These are phyloP conservation scores for Aspergillus sclerotialis DNA, from an alignment of 2,329 filamentous ascomycete genomes.

Conservation along the genomic window DNA sequence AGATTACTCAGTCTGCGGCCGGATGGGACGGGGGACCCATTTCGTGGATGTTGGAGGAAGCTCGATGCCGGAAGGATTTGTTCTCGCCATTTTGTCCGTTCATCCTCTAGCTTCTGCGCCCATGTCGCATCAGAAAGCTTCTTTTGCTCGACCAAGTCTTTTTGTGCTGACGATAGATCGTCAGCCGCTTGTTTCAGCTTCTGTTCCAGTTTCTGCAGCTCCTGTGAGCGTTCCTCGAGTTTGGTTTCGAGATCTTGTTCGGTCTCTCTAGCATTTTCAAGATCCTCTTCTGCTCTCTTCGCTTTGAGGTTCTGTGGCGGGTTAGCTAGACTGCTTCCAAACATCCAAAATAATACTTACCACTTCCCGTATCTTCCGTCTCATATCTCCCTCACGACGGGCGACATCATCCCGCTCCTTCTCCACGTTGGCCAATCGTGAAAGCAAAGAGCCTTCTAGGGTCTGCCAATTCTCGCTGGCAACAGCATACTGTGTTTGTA, in stretches of 20 bases:
- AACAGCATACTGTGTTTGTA: conserved; percentile 90
- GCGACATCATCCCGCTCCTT: conserved; percentile 84
- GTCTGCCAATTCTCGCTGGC: conserved; percentile 97
- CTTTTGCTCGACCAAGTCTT: conserved; percentile 53
- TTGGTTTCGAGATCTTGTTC: conserved; percentile 43
- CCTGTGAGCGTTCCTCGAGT: conserved; percentile 58
- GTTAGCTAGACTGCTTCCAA: conserved; percentile 3
- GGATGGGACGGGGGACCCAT: conserved; percentile 35
- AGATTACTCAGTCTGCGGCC: conserved; percentile 33
- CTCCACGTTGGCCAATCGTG: conserved; percentile 70
- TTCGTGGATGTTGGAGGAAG: conserved; percentile 30
- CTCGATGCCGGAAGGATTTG: conserved; percentile 32
- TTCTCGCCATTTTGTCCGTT: conserved; percentile 53
- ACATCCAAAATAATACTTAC: conserved; percentile 44
- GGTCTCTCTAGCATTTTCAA: conserved; percentile 56
- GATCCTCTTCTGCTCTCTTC: conserved; percentile 70
- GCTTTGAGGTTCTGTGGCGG: conserved; percentile 53
- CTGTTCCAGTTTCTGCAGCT: conserved; percentile 43
- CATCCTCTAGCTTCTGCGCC: conserved; percentile 57
- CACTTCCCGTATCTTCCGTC: conserved; percentile 81
- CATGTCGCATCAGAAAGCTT: conserved; percentile 52
- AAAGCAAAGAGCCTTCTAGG: conserved; percentile 78
- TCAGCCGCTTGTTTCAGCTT: conserved; percentile 48
- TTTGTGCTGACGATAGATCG: conserved; percentile 53
- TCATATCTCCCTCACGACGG: conserved; percentile 75